Conservation (phyloP, 495 filamentous ascomycete species). For the Aspergillus asperescens region DNA sequence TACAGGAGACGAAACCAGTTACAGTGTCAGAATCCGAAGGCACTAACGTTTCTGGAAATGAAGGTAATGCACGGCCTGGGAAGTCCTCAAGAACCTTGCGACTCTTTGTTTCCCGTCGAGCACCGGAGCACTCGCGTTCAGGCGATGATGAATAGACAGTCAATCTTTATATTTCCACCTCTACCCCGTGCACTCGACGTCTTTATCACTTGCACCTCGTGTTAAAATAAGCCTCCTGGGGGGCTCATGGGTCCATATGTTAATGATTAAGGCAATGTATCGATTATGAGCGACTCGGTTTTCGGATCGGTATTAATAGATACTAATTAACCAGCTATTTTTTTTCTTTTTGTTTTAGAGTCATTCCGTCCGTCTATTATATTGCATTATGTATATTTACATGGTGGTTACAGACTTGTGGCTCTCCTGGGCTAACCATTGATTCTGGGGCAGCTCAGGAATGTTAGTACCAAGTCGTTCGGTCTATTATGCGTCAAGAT, state of each 20-base stretch:
- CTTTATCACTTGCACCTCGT: not conserved
- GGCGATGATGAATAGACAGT: not conserved
- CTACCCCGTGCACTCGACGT: not conserved
- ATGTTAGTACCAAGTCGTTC: not conserved
- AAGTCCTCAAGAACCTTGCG: slow-evolving; percentile 19
- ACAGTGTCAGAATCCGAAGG: not conserved
- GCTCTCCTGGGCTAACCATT: not conserved
- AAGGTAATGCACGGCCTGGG: not conserved
- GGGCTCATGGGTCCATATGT: not conserved
- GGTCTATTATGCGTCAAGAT: not conserved
- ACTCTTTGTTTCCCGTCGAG: slow-evolving; percentile 20
- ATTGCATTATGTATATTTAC: not conserved
- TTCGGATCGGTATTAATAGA: not conserved
- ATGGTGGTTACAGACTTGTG: not conserved
- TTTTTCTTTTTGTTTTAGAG: not conserved
- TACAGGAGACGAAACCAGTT: not conserved
- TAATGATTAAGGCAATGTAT: not conserved
- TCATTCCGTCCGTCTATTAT: not conserved
- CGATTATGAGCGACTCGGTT: not conserved
- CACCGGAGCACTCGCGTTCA: slow-evolving; percentile 1
- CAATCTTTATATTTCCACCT: not conserved
- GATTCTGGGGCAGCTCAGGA: not conserved
- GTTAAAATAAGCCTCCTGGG: not conserved
- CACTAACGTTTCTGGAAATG: slow-evolving; percentile 7
- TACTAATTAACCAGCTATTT: not conserved